Base-by-base conservation (phyloP, 176 grass and related monocot genomes). In the Alloteropsis semialata region DNA sequence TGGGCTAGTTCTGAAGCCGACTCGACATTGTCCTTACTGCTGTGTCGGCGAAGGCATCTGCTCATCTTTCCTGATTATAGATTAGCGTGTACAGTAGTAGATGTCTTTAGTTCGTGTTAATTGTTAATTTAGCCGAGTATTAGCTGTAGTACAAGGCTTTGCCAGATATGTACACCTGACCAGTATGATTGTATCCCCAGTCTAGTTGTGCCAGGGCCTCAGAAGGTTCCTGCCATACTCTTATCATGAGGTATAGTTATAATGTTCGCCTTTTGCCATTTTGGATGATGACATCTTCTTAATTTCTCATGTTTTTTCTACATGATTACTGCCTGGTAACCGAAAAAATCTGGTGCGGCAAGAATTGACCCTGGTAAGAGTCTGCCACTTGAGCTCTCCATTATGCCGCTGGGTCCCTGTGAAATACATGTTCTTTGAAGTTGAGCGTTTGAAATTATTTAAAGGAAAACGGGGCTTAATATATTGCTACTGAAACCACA, bases 21-120 rank as follows among this genome's bases (percentile, higher is more conserved):
- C 74, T 71, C 46, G 60, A 28, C 2, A 3, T 63, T 68, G 59
- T 17, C 38, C 70, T 68, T 60, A 69, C 71, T 41, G 3, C 74
- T 8, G 10, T 79, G 37, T 65, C 74, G n/a, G 57, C 60, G 59
- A 82, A 73, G 79, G 75, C 38, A 54, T 78, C 53, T 78, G 48
- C 10, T 14, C 60, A 21, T 75, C 5, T 10, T 61, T 79, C 75
- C 83, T 69, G 79, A 84, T 80, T 90, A 75, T 90, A 87, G 89
- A 67, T 69, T 37, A 83, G 85, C 37, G 19, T 79, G 84, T 87
- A 90, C 68, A 90, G 80, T 75, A 34, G 74, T 54, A 74, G 69
- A 75, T 78, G 51, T 84, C 74, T 79, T 60, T 83, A 79, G 74
- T 73, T 67, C 6, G 30, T 87, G 60, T 76, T 83, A 83, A 78